Evolutionary conservation across 208 protist species (phyloP), one percentile per base, ranked within the genome.

Genomic region (Trypanosoma boissoni): DNA sequence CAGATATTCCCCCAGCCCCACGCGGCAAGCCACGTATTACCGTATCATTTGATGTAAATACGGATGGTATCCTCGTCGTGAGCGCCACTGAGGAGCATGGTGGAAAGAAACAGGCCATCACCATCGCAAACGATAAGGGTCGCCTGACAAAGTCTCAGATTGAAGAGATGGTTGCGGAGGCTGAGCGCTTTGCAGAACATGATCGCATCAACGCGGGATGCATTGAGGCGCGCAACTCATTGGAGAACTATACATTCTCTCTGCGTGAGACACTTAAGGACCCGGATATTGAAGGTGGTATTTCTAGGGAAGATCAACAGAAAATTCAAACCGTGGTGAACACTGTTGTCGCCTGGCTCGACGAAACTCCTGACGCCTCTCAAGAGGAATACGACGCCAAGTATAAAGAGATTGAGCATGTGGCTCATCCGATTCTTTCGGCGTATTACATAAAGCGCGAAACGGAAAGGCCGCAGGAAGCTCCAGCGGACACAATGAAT

Each of bases 31-130:
- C 97, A 32, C 96, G 97, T 72, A 98, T 99, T 73, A 97, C 98
- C 58, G 98, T 99, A 29, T 96, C 87, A 18, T 99, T 99, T 57
- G 98, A 99, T 83, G 83, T 99, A 23, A 97, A 99, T 82, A 92
- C 95, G 50, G 97, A 99, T 74, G 97, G 97, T 68, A 99, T 99
- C 68, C 78, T 99, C 27, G 79, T 98, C 62, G 98, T 99, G 24
- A 73, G 60, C 32, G 98, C 98, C 28, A 70, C 74, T 37, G 98
- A 99, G 68, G 95, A 98, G 80, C 69, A 68, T 28, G 96, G 87
- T 26, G 96, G 97, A 36, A 81, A 86, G 41, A 89, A 79, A 69
- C 63, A 88, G 58, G 74, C 67, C 31, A 96, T 95, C 73, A 95
- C 88, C n/a, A 95, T 95, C 77, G 98, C 94, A 63, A 98, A 99